phyloP scores from a whole-genome alignment of 768 basidiomycete species.

The Megacollybia marginata region DNA sequence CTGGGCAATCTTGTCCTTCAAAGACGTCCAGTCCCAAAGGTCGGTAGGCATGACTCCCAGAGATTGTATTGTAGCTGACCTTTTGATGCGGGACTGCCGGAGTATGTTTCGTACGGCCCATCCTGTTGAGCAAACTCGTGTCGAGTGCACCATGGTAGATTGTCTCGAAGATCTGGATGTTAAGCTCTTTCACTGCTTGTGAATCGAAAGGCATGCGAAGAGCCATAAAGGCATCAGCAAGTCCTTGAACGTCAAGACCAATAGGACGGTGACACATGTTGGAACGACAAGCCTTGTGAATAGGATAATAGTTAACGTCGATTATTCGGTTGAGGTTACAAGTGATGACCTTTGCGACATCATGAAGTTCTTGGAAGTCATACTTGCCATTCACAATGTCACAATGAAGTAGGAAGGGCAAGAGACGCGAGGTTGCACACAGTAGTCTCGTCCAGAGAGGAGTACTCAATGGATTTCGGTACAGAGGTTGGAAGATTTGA shows the following conservation, averaged over 20 bases:
- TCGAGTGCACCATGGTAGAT: conserved; percentile 86
- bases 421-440: conserved; percentile 83
- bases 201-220: conserved; percentile 80
- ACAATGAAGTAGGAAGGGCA: conserved; percentile 71
- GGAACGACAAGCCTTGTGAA: conserved; percentile 68
- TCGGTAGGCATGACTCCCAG: too few relatives aligned
- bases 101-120: conserved; percentile 84
- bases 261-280: conserved; percentile 81
- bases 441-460: conserved; percentile 74
- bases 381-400: conserved; percentile 54
- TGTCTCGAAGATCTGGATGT: conserved; percentile 79
- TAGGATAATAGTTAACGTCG: conserved; percentile 74
- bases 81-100: conserved; percentile 82
- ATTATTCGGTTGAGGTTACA: conserved; percentile 73
- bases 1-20: conserved; percentile 72
- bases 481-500: conserved; percentile 82
- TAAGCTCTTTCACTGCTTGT: conserved; percentile 57
- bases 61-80: too few relatives aligned
- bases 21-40: too few relatives aligned
- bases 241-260: conserved; percentile 77
- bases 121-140: conserved; percentile 74
- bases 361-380: conserved; percentile 76
- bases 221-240: conserved; percentile 80
- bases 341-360: conserved; percentile 68
- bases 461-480: conserved; percentile 74